Evolutionary conservation across 345 rosid species (phyloP).

Genomic region (Sisymbrium irio): DNA sequence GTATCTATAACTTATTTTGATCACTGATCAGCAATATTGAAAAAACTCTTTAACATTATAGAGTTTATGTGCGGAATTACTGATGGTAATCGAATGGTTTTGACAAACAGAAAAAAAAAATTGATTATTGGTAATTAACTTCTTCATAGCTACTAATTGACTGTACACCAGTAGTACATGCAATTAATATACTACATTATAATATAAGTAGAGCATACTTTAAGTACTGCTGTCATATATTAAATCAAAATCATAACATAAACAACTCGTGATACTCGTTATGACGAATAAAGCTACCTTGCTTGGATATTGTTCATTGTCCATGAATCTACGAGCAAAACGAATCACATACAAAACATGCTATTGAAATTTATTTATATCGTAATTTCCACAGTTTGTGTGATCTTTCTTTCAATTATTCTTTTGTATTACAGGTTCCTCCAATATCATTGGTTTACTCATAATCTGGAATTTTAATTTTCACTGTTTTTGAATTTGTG

Average conservation of each 20-base stretch:
- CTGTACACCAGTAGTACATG: too few relatives aligned
- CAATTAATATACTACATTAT: too few relatives aligned
- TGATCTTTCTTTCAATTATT: not conserved
- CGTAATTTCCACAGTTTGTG: too few relatives aligned
- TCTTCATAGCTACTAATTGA: not conserved
- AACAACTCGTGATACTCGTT: conserved; percentile 31
- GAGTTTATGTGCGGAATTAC: too few relatives aligned
- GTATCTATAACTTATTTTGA: too few relatives aligned
- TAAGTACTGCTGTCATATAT: not conserved
- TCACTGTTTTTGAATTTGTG: conserved; percentile 5
- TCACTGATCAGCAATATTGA: too few relatives aligned
- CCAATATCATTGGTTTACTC: conserved; percentile 11
- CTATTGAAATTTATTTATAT: too few relatives aligned
- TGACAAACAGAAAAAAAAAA: not conserved
- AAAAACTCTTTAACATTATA: too few relatives aligned
- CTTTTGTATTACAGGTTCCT: conserved; percentile 31
- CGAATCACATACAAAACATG: too few relatives aligned
- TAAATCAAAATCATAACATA: not conserved
- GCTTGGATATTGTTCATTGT: conserved; percentile 24
- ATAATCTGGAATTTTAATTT: not conserved
- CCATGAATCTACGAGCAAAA: conserved; percentile 7
- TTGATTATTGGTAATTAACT: not conserved
- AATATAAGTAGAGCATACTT: not conserved
- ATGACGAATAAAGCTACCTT: conserved; percentile 26
- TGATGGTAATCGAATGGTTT: too few relatives aligned